Base-by-base conservation (phyloP, 768 basidiomycete genomes). In the Mycena albidolilacea region DNA sequence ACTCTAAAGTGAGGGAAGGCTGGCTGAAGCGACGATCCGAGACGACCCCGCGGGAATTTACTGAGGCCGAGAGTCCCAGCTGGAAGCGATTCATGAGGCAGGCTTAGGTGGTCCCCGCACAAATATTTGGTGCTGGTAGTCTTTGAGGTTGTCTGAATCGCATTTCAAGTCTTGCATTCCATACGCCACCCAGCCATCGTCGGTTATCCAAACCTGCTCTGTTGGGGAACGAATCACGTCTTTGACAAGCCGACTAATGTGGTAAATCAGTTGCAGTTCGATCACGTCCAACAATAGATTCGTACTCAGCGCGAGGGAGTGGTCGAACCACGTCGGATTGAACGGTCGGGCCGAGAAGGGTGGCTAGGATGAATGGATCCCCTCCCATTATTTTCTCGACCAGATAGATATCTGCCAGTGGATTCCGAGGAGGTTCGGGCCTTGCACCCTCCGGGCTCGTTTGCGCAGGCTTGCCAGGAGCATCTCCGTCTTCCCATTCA, bases 71-170 rank as follows among this genome's bases (percentile, higher is more conserved):
- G n/a, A n/a, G n/a, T n/a, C n/a, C n/a, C n/a, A n/a, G n/a, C n/a
- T n/a, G n/a, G n/a, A n/a, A n/a, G n/a, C n/a, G n/a, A n/a, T 1
- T 30, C 30, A 52, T 57, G 50, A 19, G 19, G 48, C 19, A 50
- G 17, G 1, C 30, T 30, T 3, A 3, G 30, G 69, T 0, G 60
- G 61, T 21, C 61, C 61, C 1, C 38, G 61, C 6, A 70, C 52
- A 63, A 70, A 70, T 37, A 70, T 70, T 39, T 70, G 69, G 39
- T 70, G 69, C 7, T 35, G 11, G 43, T 70, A 70, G 17, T 43
- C 15, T 0, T 5, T n/a, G 12, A 70, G 43, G 10, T 15, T 7
- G 0, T 0, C 10, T 2, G 54, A 30, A 11, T 63, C 41, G 41
- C 61, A 55, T 12, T 23, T 21, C 17, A 70, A 30, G 1, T 17